A percentile compares a stretch with the other conserved stretches of the same genome.
These are phyloP conservation scores for Carex pumila DNA, from an alignment of 176 grass and related monocot genomes.

Conservation along the genomic window DNA sequence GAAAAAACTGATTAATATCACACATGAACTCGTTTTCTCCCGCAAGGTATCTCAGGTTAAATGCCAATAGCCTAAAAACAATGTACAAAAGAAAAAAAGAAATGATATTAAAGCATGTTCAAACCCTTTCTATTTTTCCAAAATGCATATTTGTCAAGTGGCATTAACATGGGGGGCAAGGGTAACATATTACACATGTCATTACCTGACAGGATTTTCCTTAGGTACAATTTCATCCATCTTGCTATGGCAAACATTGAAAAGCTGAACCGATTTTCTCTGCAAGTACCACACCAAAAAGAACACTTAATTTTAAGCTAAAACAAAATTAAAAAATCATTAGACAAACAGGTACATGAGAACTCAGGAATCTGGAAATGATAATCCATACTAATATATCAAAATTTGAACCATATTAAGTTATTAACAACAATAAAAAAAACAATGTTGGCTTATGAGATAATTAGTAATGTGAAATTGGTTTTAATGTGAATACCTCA, in stretches of 20 bases:
- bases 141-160: not conserved
- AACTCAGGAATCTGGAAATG: not conserved
- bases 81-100: not conserved
- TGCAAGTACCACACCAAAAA: conserved; percentile 18
- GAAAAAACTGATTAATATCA: not conserved
- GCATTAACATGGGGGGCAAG: conserved; percentile 2
- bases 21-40: conserved; percentile 16
- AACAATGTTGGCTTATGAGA: not conserved
- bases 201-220: conserved; percentile 60
- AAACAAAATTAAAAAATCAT: not conserved
- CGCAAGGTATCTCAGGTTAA: conserved; percentile 82
- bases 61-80: conserved; percentile 62
- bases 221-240: conserved; percentile 77
- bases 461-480: not conserved
- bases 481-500: conserved; percentile 38
- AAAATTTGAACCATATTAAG: not conserved
- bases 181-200: not conserved
- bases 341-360: not conserved
- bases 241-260: conserved; percentile 65
- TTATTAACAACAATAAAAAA: not conserved
- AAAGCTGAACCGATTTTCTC: conserved; percentile 59
- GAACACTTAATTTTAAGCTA: not conserved
- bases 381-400: not conserved
- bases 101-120: not conserved
- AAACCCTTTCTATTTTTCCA: not conserved